Evolutionary conservation across 495 filamentous ascomycete genomes (phyloP).

Genomic region (Lasiosphaeria hispida): DNA sequence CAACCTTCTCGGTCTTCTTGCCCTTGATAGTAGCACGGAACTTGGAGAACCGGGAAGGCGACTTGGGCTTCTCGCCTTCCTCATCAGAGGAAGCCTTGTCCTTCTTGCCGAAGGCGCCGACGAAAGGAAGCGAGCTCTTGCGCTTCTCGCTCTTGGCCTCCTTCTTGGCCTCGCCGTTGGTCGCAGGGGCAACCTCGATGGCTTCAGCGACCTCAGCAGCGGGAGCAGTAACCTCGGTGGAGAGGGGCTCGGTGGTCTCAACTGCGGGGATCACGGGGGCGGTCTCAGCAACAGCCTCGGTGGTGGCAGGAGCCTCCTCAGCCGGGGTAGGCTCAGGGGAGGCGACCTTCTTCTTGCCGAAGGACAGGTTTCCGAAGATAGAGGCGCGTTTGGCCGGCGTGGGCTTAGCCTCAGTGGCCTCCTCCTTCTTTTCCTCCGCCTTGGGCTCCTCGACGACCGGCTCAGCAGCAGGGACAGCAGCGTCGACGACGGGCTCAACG

Average conservation of each 20-base stretch:
- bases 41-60: conserved; percentile 55
- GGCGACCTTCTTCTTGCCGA: conserved; percentile 54
- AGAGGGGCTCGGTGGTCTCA: conserved; percentile 55
- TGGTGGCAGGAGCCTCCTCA: conserved; percentile 34
- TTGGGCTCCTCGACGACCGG: conserved; percentile 31
- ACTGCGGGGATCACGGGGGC: conserved; percentile 58
- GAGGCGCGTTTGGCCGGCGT: conserved; percentile 41
- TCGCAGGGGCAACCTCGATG: conserved; percentile 40
- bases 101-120: conserved; percentile 50
- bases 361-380: conserved; percentile 53
- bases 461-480: conserved; percentile 27
- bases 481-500: conserved; percentile 31
- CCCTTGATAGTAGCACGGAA: conserved; percentile 53
- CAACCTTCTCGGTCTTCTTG: conserved; percentile 35
- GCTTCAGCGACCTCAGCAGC: conserved; percentile 44
- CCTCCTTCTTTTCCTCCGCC: conserved; percentile 36
- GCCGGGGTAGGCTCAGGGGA: conserved; percentile 38
- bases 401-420: conserved; percentile 32
- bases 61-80: conserved; percentile 51
- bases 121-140: conserved; percentile 55
- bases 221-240: conserved; percentile 44
- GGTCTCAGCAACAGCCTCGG: conserved; percentile 52
- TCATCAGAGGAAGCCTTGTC: conserved; percentile 49
- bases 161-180: conserved; percentile 52
- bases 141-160: conserved; percentile 56